phyloP scores from a whole-genome alignment of 2,329 filamentous ascomycete genomes.

The Ustilaginoidea virens region DNA sequence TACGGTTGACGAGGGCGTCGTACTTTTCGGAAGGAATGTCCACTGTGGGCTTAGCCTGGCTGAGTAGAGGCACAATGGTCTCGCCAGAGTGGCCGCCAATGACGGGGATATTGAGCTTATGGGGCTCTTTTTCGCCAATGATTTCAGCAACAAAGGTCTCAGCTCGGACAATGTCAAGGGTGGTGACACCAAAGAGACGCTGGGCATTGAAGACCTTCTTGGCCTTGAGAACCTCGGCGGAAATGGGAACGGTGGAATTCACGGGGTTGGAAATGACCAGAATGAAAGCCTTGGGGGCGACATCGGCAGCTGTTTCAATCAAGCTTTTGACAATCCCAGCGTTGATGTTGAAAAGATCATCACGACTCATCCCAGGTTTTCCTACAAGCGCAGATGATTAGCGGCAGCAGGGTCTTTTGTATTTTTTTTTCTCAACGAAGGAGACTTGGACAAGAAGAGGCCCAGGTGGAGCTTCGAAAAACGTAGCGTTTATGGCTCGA shows the following conservation, averaged over 20 bases:
- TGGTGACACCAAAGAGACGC: conserved; percentile 96
- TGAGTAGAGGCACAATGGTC: conserved; percentile 96
- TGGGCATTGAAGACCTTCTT: conserved; percentile 88
- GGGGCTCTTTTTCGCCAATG: conserved; percentile 65
- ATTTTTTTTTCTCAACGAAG: conserved; percentile 55
- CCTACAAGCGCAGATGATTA: conserved; percentile 33
- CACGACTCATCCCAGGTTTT: conserved; percentile 98
- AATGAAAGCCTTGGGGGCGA: conserved; percentile 83
- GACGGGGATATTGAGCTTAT: conserved; percentile 75
- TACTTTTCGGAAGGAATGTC: conserved; percentile 81
- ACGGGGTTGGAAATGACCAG: conserved; percentile 98
- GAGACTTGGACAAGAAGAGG: not conserved
- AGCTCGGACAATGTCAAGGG: conserved; percentile 92
- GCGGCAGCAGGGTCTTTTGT: not conserved
- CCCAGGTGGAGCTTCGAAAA: not conserved
- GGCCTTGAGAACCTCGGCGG: conserved; percentile 89
- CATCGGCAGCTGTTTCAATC: conserved; percentile 74
- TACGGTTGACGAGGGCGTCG: conserved; percentile 78
- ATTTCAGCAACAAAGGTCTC: conserved; percentile 91
- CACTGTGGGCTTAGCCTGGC: conserved; percentile 67
- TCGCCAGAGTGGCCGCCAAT: conserved; percentile 95
- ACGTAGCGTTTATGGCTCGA: too few relatives aligned
- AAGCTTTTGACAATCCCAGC: conserved; percentile 93
- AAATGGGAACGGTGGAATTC: conserved; percentile 96
- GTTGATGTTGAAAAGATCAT: conserved; percentile 99